phyloP scores from a whole-genome alignment of 2,329 filamentous ascomycete species.

The Colletotrichum nymphaeae region DNA sequence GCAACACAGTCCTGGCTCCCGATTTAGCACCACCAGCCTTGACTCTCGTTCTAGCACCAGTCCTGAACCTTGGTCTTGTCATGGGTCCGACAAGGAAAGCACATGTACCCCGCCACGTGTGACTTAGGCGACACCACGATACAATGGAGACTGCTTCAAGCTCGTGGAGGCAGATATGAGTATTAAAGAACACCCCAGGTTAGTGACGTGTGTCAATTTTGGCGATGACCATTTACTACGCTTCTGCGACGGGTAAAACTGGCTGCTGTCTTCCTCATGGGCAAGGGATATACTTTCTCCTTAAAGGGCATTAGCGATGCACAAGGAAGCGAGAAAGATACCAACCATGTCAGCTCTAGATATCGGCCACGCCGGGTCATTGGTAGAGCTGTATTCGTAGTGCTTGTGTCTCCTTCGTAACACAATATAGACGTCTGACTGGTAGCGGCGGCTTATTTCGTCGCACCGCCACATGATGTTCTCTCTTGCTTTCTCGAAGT shows the following conservation, averaged over 20 bases:
- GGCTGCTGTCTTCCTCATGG: neutral
- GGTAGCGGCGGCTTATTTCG: neutral
- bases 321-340: neutral
- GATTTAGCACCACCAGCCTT: no score
- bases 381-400: neutral
- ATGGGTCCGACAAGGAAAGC: no score
- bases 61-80: no score
- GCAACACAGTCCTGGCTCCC: no score
- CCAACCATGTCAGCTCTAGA: neutral
- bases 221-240: no score
- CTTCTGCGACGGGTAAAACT: neutral
- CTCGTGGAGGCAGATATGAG: no score
- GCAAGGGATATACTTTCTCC: neutral
- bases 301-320: neutral
- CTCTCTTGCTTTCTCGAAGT: neutral
- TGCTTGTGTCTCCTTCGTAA: neutral
- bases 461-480: slow-evolving; percentile 6
- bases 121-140: no score
- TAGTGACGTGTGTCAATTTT: no score
- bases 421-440: neutral
- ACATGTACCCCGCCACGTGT: no score
- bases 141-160: no score
- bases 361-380: neutral
- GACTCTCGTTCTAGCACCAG: no score
- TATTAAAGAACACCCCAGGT: no score